Base-by-base conservation (phyloP, 495 filamentous ascomycete genomes). In the Lichenothelia convexa region DNA sequence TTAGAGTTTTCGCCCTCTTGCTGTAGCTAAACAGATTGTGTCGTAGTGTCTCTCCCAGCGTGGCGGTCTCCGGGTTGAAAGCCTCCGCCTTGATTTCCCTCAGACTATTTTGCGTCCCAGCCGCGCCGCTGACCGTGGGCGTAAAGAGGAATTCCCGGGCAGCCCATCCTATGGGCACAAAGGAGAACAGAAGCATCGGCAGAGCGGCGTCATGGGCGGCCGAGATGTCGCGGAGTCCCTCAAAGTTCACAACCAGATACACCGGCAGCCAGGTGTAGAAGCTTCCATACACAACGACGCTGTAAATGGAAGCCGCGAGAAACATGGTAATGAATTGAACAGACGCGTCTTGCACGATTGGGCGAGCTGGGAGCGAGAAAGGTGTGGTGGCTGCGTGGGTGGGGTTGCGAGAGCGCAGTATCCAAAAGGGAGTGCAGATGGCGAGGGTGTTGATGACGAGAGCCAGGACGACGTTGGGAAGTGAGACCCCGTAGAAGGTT, bases 121-220 rank as follows among this genome's bases (percentile, higher is more conserved):
- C 23, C 11, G 51, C 45, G 18, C 45, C 49, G n/a, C n/a, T n/a
- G 22, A 53, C 41, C 9, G 73, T 52, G 11, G 71, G 80, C 20
- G 71, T 73, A 49, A 91, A 86, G 38, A 93, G 67, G 51, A 91
- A 83, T 32, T 64, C 63, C 30, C 67, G 63, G 18, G 74, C 73
- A 1, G 80, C 78, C 40, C 67, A 62, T 6, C 84, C 84, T 18
- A 69, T 59, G 2, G 70, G 72, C n/a, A 78, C 47, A 24, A 82
- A 54, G 0, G 61, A 57, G 35, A 67, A 32, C 30, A 74, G 60
- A 2, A 76, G 50, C 12, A 44, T 38, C 3, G 60, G 56, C 4
- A 70, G 47, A 1, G 64, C 67, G 11, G 70, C 68, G 12, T 63
- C 63, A 47, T 81, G 68, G 8, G 72, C 75, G 21, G 64, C 56